phyloP scores from a whole-genome alignment of 2,329 filamentous ascomycete genomes.

The Aulographum hederae region DNA sequence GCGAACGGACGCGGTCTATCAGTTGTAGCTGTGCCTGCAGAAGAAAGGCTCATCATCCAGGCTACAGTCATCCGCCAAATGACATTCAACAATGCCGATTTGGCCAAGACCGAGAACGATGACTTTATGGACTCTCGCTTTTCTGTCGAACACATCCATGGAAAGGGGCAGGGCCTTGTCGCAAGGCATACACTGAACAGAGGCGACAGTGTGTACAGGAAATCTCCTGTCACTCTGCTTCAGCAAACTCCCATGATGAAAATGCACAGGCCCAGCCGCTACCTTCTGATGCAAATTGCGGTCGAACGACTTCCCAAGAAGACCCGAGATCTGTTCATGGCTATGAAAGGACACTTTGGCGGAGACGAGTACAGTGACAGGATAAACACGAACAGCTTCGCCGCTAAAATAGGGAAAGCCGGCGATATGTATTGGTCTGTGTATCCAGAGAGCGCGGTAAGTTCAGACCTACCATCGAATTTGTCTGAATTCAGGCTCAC shows the following conservation, averaged over 20 bases:
- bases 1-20: slow-evolving; percentile 5
- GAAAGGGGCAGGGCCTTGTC: slow-evolving; percentile 4
- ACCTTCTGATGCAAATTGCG: neutral
- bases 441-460: neutral
- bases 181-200: slow-evolving; percentile 3
- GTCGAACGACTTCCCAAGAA: slow-evolving; percentile 2
- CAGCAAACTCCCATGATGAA: slow-evolving; percentile 1
- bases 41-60: neutral
- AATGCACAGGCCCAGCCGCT: slow-evolving; percentile 1
- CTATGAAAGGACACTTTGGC: slow-evolving; percentile 5
- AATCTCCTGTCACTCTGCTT: slow-evolving; percentile 3
- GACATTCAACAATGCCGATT: slow-evolving; percentile 1
- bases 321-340: slow-evolving; percentile 2
- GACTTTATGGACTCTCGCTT: slow-evolving; percentile 2
- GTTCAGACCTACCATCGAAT: no score
- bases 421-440: neutral
- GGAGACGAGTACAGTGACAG: slow-evolving; percentile 2
- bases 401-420: neutral
- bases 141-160: slow-evolving; percentile 1
- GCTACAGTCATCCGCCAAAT: slow-evolving; percentile 2
- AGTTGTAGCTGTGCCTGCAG: slow-evolving; percentile 3
- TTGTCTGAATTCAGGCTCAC: no score
- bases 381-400: slow-evolving; percentile 5
- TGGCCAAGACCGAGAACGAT: slow-evolving; percentile 1
- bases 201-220: slow-evolving; percentile 4